These are phyloP conservation scores for Priceomyces haplophilus DNA, from an alignment of 805 yeast species.

Conservation along the genomic window DNA sequence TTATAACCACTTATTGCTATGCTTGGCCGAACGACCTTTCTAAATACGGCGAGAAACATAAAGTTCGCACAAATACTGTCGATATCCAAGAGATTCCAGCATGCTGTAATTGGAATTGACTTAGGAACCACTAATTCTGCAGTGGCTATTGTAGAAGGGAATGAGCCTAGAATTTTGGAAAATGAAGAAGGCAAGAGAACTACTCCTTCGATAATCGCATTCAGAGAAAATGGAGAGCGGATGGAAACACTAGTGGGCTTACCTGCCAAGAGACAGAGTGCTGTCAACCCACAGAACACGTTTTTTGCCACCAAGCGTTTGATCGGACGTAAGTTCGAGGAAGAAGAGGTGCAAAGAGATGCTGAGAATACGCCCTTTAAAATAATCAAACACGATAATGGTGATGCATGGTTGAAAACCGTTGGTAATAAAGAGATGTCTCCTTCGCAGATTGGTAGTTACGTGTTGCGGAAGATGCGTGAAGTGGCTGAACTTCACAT, in stretches of 20 bases:
- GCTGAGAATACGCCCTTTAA: constrained; percentile 59
- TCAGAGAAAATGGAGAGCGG: constrained; percentile 28
- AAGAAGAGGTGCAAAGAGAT: constrained; percentile 69
- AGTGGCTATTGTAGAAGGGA: constrained; percentile 69
- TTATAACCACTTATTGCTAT: neutral
- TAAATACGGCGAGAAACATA: constrained; percentile 4
- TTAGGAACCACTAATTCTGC: constrained; percentile 87
- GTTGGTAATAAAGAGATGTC: constrained; percentile 48
- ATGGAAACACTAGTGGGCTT: constrained; percentile 57
- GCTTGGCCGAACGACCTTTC: neutral
- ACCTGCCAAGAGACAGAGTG: constrained; percentile 75
- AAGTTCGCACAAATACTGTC: no score
- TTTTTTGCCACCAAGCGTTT: constrained; percentile 79
- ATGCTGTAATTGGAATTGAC: constrained; percentile 70
- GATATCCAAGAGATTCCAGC: constrained; percentile 16
- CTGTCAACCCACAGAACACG: constrained; percentile 72
- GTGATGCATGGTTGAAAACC: constrained; percentile 66
- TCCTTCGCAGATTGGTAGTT: constrained; percentile 72
- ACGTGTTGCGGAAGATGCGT: constrained; percentile 62
- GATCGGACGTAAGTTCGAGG: constrained; percentile 69
- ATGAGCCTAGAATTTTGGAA: constrained; percentile 63
- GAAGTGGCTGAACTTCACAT: constrained; percentile 60
- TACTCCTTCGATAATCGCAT: constrained; percentile 77
- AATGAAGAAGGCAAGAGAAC: constrained; percentile 78
- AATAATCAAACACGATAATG: constrained; percentile 56